phyloP scores from a whole-genome alignment of 192 early-diverging fungal species.

The Podila minutissima region DNA sequence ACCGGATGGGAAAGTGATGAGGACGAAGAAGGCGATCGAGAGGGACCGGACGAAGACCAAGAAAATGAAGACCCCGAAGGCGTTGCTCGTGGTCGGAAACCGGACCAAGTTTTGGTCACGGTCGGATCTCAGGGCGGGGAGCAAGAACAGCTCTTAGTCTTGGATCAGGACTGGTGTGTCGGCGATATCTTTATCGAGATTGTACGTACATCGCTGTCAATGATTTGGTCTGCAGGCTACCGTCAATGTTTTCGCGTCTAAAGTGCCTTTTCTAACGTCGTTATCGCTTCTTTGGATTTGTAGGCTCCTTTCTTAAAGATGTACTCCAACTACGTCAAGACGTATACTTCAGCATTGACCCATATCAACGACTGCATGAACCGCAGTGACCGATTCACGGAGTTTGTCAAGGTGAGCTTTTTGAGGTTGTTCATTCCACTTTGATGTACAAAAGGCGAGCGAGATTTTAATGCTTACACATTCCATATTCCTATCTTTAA shows the following conservation, averaged over 20 bases:
- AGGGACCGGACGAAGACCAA: neutral
- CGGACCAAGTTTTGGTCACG: slow-evolving; percentile 35
- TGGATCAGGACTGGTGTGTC: slow-evolving; percentile 59
- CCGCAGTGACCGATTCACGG: slow-evolving; percentile 43
- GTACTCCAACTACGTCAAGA: slow-evolving; percentile 89
- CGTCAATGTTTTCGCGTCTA: no score
- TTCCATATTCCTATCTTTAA: neutral
- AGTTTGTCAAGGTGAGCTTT: slow-evolving; percentile 46
- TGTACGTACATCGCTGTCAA: slow-evolving; percentile 41
- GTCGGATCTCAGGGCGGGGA: slow-evolving; percentile 27
- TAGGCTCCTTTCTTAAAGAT: slow-evolving; percentile 78
- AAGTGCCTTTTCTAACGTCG: no score
- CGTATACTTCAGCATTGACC: slow-evolving; percentile 75
- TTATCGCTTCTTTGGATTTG: neutral
- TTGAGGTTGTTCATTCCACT: slow-evolving; percentile 55
- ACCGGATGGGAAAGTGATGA: slow-evolving; percentile 48
- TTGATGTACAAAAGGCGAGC: slow-evolving; percentile 24
- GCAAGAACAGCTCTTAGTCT: slow-evolving; percentile 31
- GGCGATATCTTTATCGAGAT: slow-evolving; percentile 80
- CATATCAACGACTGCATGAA: slow-evolving; percentile 60
- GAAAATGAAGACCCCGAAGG: slow-evolving; percentile 8
- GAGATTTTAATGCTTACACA: neutral
- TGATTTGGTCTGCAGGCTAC: no score
- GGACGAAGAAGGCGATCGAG: slow-evolving; percentile 14
- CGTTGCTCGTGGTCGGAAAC: slow-evolving; percentile 45